A percentile compares a stretch with the other conserved stretches of the same genome.
These are phyloP conservation scores for Corylus heterophylla DNA, from an alignment of 306 rosid species.

Conservation along the genomic window DNA sequence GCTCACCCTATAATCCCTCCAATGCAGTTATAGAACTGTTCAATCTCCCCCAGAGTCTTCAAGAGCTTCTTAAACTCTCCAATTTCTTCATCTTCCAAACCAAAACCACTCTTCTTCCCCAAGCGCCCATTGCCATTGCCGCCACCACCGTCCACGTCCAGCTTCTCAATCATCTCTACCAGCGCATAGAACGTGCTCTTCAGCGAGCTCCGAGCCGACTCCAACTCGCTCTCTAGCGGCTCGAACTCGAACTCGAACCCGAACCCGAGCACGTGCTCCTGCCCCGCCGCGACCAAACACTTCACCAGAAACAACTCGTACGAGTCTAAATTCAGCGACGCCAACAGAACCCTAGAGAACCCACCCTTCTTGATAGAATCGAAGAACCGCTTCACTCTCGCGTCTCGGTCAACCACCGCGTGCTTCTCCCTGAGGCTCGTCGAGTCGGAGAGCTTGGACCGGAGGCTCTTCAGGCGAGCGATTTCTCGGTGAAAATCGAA, in stretches of 20 bases:
- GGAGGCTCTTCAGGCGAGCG: conserved; percentile 56
- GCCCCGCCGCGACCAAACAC: conserved; percentile 86
- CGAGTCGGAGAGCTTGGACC: conserved; percentile 43
- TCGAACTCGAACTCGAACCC: conserved; percentile 27
- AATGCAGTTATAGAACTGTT: conserved; percentile 82
- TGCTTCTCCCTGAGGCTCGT: conserved; percentile 38
- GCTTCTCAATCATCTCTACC: conserved; percentile 73
- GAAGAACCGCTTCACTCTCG: conserved; percentile 69
- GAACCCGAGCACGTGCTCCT: conserved; percentile 63
- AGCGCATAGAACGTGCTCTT: conserved; percentile 72
- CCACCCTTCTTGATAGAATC: conserved; percentile 28
- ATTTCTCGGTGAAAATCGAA: conserved; percentile 61
- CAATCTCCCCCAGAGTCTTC: conserved; percentile 61
- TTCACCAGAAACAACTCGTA: conserved; percentile 55
- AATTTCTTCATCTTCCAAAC: conserved; percentile 56
- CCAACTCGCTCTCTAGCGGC: conserved; percentile 32
- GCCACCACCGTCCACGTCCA: conserved; percentile 38
- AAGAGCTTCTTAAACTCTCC: conserved; percentile 63
- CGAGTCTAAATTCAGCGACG: conserved; percentile 36
- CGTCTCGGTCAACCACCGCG: conserved; percentile 54
- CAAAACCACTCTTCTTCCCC: conserved; percentile 36
- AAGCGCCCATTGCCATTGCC: conserved; percentile 30
- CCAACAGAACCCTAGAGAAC: conserved; percentile 40
- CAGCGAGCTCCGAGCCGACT: conserved; percentile 43
- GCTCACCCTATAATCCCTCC: conserved; percentile 96